These are phyloP conservation scores for Diddensiella caesifluorescens DNA, from an alignment of 805 yeast species.

Conservation along the genomic window DNA sequence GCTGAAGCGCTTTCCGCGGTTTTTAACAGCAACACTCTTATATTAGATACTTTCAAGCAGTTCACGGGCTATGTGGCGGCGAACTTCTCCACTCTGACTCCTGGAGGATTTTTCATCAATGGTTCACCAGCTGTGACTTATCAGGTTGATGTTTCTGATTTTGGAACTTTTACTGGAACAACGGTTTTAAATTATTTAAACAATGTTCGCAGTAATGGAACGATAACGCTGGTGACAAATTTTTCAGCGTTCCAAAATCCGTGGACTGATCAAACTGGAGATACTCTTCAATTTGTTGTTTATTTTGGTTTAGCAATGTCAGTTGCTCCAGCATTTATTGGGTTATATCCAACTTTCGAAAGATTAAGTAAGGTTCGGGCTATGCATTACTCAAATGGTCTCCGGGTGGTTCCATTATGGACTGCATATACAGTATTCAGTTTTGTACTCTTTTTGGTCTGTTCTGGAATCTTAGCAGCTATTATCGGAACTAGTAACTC, in stretches of 20 bases:
- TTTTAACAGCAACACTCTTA: constrained; percentile 4
- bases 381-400: constrained; percentile 36
- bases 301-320: constrained; percentile 34
- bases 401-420: constrained; percentile 33
- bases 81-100: constrained; percentile 25
- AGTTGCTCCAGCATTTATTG: constrained; percentile 33
- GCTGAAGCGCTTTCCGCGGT: constrained; percentile 5
- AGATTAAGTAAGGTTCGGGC: constrained; percentile 32
- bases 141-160: constrained; percentile 22
- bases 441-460: constrained; percentile 22
- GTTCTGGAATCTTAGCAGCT: constrained; percentile 26
- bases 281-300: constrained; percentile 32
- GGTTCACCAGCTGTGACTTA: constrained; percentile 21
- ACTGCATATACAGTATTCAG: constrained; percentile 29
- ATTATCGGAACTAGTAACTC: constrained; percentile 26
- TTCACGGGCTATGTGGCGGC: constrained; percentile 21
- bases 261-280: constrained; percentile 31
- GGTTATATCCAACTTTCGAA: constrained; percentile 34
- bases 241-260: constrained; percentile 32
- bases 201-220: constrained; percentile 29
- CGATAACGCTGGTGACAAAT: constrained; percentile 25
- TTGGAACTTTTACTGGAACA: constrained; percentile 24
- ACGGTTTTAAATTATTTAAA: constrained; percentile 27
- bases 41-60: constrained; percentile 21
- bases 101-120: constrained; percentile 32